phyloP scores from a whole-genome alignment of 2,329 filamentous ascomycete species.

The Cladorrhinum sp. region DNA sequence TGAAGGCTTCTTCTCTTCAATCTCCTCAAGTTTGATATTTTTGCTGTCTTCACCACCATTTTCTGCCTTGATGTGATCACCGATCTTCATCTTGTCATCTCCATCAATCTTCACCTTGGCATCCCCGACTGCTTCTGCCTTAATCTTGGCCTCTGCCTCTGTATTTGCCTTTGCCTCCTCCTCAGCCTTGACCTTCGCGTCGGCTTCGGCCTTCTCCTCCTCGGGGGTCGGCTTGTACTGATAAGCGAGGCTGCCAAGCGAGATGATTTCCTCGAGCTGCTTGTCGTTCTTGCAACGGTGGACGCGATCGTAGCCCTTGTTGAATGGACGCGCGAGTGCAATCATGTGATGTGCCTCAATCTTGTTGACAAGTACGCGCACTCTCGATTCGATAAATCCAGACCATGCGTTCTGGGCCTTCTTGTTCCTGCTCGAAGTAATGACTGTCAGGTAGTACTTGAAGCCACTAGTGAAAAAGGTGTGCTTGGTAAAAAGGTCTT shows the following conservation, averaged over 20 bases:
- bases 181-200: slow-evolving; percentile 41
- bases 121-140: slow-evolving; percentile 23
- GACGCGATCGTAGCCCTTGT: slow-evolving; percentile 83
- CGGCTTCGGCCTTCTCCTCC: slow-evolving; percentile 44
- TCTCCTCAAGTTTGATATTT: slow-evolving; percentile 27
- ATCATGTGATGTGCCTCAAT: slow-evolving; percentile 80
- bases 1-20: slow-evolving; percentile 21
- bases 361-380: slow-evolving; percentile 77
- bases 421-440: slow-evolving; percentile 76
- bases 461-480: slow-evolving; percentile 91
- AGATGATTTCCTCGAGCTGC: slow-evolving; percentile 53
- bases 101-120: slow-evolving; percentile 13
- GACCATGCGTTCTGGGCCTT: slow-evolving; percentile 86
- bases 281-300: slow-evolving; percentile 63
- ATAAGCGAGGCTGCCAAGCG: slow-evolving; percentile 51
- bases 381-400: slow-evolving; percentile 89
- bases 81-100: neutral
- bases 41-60: slow-evolving; percentile 11
- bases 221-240: slow-evolving; percentile 42
- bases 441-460: slow-evolving; percentile 92
- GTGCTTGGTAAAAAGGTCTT: slow-evolving; percentile 83
- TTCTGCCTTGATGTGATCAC: neutral
- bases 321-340: slow-evolving; percentile 82
- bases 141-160: slow-evolving; percentile 35
- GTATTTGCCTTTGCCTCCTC: slow-evolving; percentile 45